Conservation (phyloP, 1,139 yeast genomes). For the Pichia sp. region DNA sequence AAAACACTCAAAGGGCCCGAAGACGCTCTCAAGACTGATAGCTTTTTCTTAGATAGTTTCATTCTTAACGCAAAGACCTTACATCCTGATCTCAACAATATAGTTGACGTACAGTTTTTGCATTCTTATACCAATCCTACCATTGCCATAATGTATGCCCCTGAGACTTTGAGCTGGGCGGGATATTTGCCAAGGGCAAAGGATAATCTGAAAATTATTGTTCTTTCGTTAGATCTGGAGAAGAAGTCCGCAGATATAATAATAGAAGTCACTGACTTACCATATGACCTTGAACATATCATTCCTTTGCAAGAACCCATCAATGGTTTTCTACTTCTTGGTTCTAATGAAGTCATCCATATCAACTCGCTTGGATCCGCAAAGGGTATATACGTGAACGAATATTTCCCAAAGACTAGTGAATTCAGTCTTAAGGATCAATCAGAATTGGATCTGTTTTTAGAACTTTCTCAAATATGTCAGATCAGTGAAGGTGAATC, state of each 20-base stretch:
- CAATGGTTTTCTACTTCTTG: slow-evolving; percentile 56
- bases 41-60: slow-evolving; percentile 46
- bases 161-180: slow-evolving; percentile 66
- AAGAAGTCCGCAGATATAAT: slow-evolving; percentile 61
- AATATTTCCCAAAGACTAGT: slow-evolving; percentile 45
- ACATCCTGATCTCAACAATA: slow-evolving; percentile 51
- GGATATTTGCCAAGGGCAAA: slow-evolving; percentile 56
- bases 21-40: slow-evolving; percentile 24
- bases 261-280: slow-evolving; percentile 55
- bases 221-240: slow-evolving; percentile 59
- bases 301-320: slow-evolving; percentile 61
- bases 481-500: slow-evolving; percentile 47
- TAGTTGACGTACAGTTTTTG: slow-evolving; percentile 63
- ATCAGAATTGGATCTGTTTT: slow-evolving; percentile 41
- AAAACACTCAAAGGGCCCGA: slow-evolving; percentile 3
- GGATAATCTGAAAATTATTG: slow-evolving; percentile 53
- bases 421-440: slow-evolving; percentile 46
- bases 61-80: slow-evolving; percentile 51
- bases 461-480: slow-evolving; percentile 50
- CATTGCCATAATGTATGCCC: slow-evolving; percentile 56
- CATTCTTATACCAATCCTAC: slow-evolving; percentile 76
- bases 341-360: slow-evolving; percentile 72
- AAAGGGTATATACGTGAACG: slow-evolving; percentile 61
- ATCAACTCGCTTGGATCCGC: slow-evolving; percentile 76
- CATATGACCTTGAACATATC: slow-evolving; percentile 65